Base-by-base conservation (phyloP, 2,329 filamentous ascomycete genomes). In the Pseudohalonectria lignicola region DNA sequence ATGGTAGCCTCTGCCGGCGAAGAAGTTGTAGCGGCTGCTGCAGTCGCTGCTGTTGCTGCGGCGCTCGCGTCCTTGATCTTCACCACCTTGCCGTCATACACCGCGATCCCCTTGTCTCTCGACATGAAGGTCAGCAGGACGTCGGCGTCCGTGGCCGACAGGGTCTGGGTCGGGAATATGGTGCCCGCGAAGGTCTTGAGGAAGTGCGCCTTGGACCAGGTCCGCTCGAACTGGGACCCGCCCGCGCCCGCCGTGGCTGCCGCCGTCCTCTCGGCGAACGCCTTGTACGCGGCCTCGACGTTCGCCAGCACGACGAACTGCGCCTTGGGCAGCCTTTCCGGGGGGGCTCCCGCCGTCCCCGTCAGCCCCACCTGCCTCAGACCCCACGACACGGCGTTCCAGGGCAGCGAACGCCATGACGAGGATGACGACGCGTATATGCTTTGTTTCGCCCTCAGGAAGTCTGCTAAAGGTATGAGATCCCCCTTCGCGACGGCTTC, bases 321-420 rank as follows among this genome's bases (percentile, higher is more conserved):
- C 2, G 74, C 80, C 11, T 60, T 63, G 0, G 74, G 73, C 26
- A 85, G 58, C 47, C 61, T 72, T 34, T 82, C 74, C 65, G 21
- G 57, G 60, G 33, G 41, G 46, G 37, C 44, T 37, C 20, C 49
- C 38, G 17, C 51, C 44, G 34, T 42, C n/a, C 41, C 42, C 5
- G 51, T 53, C 8, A 62, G 47, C 2, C 82, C 84, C 13, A 86
- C 56, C 51, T 84, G 79, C 39, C 73, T 72, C 43, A 88, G 57
- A 0, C 82, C 78, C 87, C 88, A 95, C 9, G 71, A 72, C 46
- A 92, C 58, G 5, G 88, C 69, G 39, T 71, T 69, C 75, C 79
- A 82, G 2, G 85, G 76, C 38, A 79, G 66, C 2, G 76, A 67
- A n/a, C 76, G 62, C 75, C 86, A 86, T 36, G 74, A 74, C 4